phyloP scores from a whole-genome alignment of 768 basidiomycete species.

The Tulasnella sp. region DNA sequence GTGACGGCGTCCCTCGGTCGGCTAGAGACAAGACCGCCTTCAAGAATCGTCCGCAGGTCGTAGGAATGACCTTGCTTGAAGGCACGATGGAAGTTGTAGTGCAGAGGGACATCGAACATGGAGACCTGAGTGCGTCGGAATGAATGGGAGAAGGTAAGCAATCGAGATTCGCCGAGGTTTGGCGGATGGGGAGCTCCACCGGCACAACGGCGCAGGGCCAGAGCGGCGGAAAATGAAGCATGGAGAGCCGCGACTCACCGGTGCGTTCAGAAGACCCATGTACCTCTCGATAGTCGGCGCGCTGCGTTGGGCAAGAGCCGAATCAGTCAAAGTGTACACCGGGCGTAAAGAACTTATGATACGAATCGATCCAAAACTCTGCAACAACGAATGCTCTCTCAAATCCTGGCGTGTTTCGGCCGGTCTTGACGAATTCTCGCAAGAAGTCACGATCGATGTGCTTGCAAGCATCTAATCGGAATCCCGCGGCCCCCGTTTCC shows the following conservation, averaged over 20 bases:
- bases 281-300: conserved; percentile 18
- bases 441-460: conserved; percentile 74
- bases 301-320: background rate
- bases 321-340: background rate
- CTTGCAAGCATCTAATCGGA: conserved; percentile 88
- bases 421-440: conserved; percentile 54
- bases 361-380: conserved; percentile 82
- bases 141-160: background rate
- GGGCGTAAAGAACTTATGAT: conserved; percentile 33
- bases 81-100: conserved; percentile 76
- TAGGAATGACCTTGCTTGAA: conserved; percentile 62
- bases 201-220: conserved; percentile 33
- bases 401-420: conserved; percentile 38
- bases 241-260: conserved; percentile 8
- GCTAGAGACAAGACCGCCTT: conserved; percentile 61
- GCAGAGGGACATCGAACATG: conserved; percentile 89
- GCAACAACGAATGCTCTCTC: conserved; percentile 61
- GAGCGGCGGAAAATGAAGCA: background rate
- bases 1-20: conserved; percentile 82
- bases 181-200: conserved; percentile 48
- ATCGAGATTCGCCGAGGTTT: background rate
- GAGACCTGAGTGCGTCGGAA: conserved; percentile 53
- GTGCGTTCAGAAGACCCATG: conserved; percentile 20
- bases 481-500: conserved; percentile 53
- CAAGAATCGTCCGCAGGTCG: conserved; percentile 72